phyloP scores from a whole-genome alignment of 768 basidiomycete species.

The Hypsizygus marmoreus region DNA sequence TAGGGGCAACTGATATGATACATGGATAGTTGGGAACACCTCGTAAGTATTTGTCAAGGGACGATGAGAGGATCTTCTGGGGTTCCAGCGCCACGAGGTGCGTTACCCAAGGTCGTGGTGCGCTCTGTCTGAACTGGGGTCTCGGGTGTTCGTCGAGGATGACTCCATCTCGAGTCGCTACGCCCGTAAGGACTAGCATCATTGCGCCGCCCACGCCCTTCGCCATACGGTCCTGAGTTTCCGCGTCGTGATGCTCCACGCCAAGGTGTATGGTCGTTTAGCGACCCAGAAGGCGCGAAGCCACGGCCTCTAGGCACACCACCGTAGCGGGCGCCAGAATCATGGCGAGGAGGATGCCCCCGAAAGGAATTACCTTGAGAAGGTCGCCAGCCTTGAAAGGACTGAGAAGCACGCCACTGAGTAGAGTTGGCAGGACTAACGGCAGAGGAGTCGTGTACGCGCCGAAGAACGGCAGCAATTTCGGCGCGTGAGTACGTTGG shows the following conservation, averaged over 20 bases:
- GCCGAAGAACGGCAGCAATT: conserved; percentile 52
- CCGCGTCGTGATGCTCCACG: neutral
- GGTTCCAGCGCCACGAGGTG: neutral
- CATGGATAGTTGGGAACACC: conserved; percentile 3
- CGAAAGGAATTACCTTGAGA: conserved; percentile 22
- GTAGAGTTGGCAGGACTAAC: conserved; percentile 21
- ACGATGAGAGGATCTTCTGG: conserved; percentile 1
- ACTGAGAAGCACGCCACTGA: conserved; percentile 15
- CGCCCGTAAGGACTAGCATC: conserved; percentile 2
- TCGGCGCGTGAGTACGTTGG: conserved; percentile 53
- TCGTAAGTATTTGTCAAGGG: neutral
- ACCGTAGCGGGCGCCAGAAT: conserved; percentile 20
- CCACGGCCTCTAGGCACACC: conserved; percentile 14
- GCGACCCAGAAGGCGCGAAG: conserved; percentile 6
- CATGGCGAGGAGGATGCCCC: conserved; percentile 23
- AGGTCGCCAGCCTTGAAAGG: conserved; percentile 19
- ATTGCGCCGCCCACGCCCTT: conserved; percentile 1
- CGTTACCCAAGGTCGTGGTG: neutral
- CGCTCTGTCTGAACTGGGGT: neutral
- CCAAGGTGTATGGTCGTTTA: conserved; percentile 9
- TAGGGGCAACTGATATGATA: conserved; percentile 5
- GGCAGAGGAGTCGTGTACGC: conserved; percentile 47
- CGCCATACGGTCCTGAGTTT: conserved; percentile 10
- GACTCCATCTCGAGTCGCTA: neutral
- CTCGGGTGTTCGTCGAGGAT: neutral